Base-by-base conservation (phyloP, 805 yeast genomes). In the Ogataea glucozyma region DNA sequence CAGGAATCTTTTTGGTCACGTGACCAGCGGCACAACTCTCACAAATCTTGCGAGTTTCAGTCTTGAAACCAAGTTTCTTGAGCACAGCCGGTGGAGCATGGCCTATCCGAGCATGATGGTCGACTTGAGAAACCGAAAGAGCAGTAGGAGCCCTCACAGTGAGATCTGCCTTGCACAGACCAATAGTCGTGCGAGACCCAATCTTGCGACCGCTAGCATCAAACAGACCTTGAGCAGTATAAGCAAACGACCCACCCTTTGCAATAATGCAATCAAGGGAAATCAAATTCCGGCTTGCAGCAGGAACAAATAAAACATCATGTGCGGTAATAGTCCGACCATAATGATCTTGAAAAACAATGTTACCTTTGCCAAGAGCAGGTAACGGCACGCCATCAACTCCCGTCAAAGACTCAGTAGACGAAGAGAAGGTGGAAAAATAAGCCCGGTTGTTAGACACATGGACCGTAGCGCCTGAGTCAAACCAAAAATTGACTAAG, bases 311-410 rank as follows among this genome's bases (percentile, higher is more conserved):
- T n/a, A 33, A 13, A 13, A 33, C 37, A 23, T 22, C 37, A 14
- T 21, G 6, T 6, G 12, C 19, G 20, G 37, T 33, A 22, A 33
- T 33, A 23, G 26, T 23, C 27, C 27, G 27, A n/a, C 27, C 37
- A 33, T 21, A 22, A 13, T 10, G 26, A 22, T 33, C 37, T n/a
- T 22, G 24, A 21, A 33, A 33, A 33, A 22, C 19, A 33, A n/a
- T 33, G 27, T 33, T 22, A 33, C 37, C 37, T 22, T 22, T 23
- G 37, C 37, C 37, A 22, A 21, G 37, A 22, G 35, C 26, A 21
- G 37, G 37, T 21, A 33, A 33, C 12, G 37, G 16, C 18, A 19
- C 27, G 23, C 27, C 37, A 33, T 13, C 37, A 33, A 33, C 12
- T n/a, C 37, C 37, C 19, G 19, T 33, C 20, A 22, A 21, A 12